These are phyloP conservation scores for Hysterium pulicare DNA, from an alignment of 2,329 filamentous ascomycete species.

Conservation along the genomic window DNA sequence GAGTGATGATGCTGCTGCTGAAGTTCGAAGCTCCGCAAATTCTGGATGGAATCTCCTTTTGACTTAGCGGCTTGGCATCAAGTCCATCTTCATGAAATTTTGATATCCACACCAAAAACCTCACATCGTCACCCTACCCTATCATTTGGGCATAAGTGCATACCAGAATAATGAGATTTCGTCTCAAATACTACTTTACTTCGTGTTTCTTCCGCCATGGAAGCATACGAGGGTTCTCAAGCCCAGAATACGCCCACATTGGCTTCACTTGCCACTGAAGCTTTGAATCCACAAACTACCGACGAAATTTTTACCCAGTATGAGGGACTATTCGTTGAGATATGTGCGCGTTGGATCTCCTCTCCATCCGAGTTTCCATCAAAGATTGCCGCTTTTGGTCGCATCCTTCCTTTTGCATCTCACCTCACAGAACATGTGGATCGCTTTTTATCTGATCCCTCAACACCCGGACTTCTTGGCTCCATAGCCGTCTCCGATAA, in stretches of 20 bases:
- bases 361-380: constrained; percentile 34
- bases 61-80: constrained; percentile 23
- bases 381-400: constrained; percentile 68
- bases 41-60: constrained; percentile 13
- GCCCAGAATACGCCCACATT: constrained; percentile 26
- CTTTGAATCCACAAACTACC: constrained; percentile 65
- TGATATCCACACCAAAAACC: constrained; percentile 1
- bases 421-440: constrained; percentile 72
- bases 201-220: constrained; percentile 14
- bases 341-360: constrained; percentile 74
- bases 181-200: constrained; percentile 18
- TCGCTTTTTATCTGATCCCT: constrained; percentile 38
- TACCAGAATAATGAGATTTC: constrained; percentile 37
- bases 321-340: constrained; percentile 72
- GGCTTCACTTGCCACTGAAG: constrained; percentile 24
- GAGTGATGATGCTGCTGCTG: constrained; percentile 6
- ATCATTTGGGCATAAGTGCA: constrained; percentile 13
- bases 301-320: constrained; percentile 72
- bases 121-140: constrained; percentile 7
- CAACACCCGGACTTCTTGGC: constrained; percentile 26
- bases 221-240: constrained; percentile 12
- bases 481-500: constrained; percentile 30
- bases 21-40: constrained; percentile 17
- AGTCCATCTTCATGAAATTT: constrained; percentile 15
- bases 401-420: constrained; percentile 77